Percentiles rank a stretch among this genome's conserved stretches.
phyloP scores from a whole-genome alignment of 352 stramenopile species.

The Globisporangium sylvaticum region DNA sequence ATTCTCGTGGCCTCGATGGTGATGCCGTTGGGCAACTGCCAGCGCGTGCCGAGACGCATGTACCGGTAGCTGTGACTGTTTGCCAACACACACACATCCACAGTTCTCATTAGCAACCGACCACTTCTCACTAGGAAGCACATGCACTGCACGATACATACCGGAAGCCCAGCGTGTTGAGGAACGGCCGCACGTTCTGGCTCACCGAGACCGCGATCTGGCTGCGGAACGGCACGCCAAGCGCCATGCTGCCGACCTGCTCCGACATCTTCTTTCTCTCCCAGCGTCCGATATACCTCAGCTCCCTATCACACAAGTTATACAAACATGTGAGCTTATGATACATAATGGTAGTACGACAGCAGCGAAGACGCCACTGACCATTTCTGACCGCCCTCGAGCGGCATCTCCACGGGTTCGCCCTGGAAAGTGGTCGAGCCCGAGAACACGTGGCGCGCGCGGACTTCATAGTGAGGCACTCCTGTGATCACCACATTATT shows the following conservation, averaged over 20 bases:
- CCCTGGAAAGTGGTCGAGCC: constrained; percentile 79
- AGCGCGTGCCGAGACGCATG: constrained; percentile 78
- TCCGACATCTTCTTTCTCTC: constrained; percentile 87
- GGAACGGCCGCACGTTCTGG: constrained; percentile 74
- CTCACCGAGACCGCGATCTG: constrained; percentile 80
- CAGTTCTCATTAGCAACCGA: not conserved
- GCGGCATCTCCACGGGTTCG: constrained; percentile 68
- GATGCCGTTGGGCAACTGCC: constrained; percentile 81
- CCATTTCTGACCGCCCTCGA: constrained; percentile 80
- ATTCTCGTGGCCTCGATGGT: constrained; percentile 83
- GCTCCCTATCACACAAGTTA: constrained; percentile 36
- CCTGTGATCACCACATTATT: constrained; percentile 24
- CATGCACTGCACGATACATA: constrained; percentile 18
- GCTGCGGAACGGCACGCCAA: constrained; percentile 77
- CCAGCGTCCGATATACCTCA: constrained; percentile 82
- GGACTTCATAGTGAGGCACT: constrained; percentile 80
- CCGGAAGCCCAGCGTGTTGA: constrained; percentile 75
- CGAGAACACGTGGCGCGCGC: constrained; percentile 77
- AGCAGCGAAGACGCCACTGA: constrained; percentile 11
- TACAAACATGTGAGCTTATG: not conserved
- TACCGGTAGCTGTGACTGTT: constrained; percentile 77
- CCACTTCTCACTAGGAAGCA: not conserved
- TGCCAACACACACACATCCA: constrained; percentile 1
- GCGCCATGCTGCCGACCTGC: constrained; percentile 48
- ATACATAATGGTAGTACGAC: not conserved